A percentile compares a stretch with the other conserved stretches of the same genome.
phyloP scores from a whole-genome alignment of 2,329 filamentous ascomycete species.

The Phialophora chinensis region DNA sequence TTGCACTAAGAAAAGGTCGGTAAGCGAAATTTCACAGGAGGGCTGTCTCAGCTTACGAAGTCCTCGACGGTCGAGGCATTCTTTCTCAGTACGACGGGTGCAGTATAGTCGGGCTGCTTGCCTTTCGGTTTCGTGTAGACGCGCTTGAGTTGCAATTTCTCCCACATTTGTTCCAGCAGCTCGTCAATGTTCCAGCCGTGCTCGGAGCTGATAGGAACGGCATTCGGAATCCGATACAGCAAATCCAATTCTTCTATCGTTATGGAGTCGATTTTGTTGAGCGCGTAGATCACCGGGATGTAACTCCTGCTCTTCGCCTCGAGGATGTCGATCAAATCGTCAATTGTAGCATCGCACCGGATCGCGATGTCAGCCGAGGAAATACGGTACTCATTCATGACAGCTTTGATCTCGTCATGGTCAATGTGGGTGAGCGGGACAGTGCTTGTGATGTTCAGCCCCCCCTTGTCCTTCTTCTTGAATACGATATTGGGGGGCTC shows the following conservation, averaged over 20 bases:
- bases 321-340: slow-evolving; percentile 94
- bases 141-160: slow-evolving; percentile 86
- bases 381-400: slow-evolving; percentile 97
- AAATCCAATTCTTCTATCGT: slow-evolving; percentile 97
- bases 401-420: slow-evolving; percentile 95
- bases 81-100: slow-evolving; percentile 86
- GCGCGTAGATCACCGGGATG: slow-evolving; percentile 97
- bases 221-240: slow-evolving; percentile 94
- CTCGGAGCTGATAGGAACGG: slow-evolving; percentile 95
- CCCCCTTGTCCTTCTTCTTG: slow-evolving; percentile 99
- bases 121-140: slow-evolving; percentile 99
- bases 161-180: slow-evolving; percentile 97
- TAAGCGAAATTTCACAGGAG: slow-evolving; percentile 32
- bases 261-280: slow-evolving; percentile 99
- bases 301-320: slow-evolving; percentile 95
- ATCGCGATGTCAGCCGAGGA: slow-evolving; percentile 97
- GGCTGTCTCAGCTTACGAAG: slow-evolving; percentile 75
- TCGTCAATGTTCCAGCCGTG: slow-evolving; percentile 98
- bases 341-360: slow-evolving; percentile 94
- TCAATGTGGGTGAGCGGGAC: slow-evolving; percentile 91
- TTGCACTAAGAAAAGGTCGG: slow-evolving; percentile 72
- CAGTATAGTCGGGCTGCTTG: slow-evolving; percentile 86
- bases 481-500: slow-evolving; percentile 97
- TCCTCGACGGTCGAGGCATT: slow-evolving; percentile 90
- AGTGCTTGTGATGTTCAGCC: slow-evolving; percentile 93